Evolutionary conservation across 805 yeast species (phyloP).

Genomic region (Cyberlindnera subsufficiens): DNA sequence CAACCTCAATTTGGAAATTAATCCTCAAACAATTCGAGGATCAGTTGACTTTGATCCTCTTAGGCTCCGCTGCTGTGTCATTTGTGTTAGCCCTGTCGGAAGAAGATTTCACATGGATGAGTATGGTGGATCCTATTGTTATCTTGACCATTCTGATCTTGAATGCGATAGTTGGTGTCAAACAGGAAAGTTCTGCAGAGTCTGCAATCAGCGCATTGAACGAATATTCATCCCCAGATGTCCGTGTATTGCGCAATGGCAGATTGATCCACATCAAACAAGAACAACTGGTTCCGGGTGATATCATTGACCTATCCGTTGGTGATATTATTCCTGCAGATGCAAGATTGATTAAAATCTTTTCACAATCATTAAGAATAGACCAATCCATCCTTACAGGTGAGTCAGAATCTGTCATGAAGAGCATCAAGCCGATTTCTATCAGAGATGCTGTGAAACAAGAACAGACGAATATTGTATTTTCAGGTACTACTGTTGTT

Average conservation of each 20-base stretch:
- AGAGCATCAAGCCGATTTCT: slow-evolving; percentile 18
- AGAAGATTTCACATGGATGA: slow-evolving; percentile 26
- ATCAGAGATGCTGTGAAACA: slow-evolving; percentile 32
- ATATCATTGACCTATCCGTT: slow-evolving; percentile 31
- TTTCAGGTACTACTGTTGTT: slow-evolving; percentile 41
- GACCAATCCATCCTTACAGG: slow-evolving; percentile 47
- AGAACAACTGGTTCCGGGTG: slow-evolving; percentile 40
- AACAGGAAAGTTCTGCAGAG: slow-evolving; percentile 46
- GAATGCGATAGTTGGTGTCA: slow-evolving; percentile 43
- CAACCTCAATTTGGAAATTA: slow-evolving; percentile 29
- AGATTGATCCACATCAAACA: slow-evolving; percentile 35
- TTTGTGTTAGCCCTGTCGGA: slow-evolving; percentile 26
- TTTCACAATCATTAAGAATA: slow-evolving; percentile 34
- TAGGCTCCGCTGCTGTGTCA: slow-evolving; percentile 29
- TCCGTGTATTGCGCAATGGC: slow-evolving; percentile 39
- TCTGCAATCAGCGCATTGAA: slow-evolving; percentile 44
- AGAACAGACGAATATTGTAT: slow-evolving; percentile 34
- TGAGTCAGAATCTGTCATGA: slow-evolving; percentile 38
- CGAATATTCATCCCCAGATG: slow-evolving; percentile 41
- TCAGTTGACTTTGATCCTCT: slow-evolving; percentile 28
- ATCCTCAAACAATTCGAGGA: slow-evolving; percentile 32
- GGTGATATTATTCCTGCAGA: slow-evolving; percentile 46
- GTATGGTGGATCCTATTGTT: slow-evolving; percentile 33
- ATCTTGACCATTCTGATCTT: slow-evolving; percentile 39
- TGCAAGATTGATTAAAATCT: slow-evolving; percentile 33